Conservation (phyloP, 441 rosid species). For the Arabidopsis lyrata region DNA sequence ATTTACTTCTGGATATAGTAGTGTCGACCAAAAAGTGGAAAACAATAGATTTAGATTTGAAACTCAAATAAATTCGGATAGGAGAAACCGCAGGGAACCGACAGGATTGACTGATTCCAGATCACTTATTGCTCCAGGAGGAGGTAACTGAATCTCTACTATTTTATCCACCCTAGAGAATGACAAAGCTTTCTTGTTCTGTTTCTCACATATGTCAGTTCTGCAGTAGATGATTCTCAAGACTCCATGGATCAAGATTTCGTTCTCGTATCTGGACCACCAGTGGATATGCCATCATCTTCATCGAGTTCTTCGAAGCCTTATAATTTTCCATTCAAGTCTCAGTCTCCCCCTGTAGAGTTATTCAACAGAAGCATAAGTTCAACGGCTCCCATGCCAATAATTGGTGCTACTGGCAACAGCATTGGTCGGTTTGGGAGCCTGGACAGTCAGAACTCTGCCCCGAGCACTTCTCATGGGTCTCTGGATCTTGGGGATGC, state of each 20-base stretch:
- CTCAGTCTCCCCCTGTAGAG: constrained; percentile 56
- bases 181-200: constrained; percentile 15
- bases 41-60: too few relatives aligned
- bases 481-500: constrained; percentile 72
- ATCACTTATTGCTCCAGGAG: too few relatives aligned
- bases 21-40: too few relatives aligned
- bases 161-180: too few relatives aligned
- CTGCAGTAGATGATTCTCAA: constrained; percentile 69
- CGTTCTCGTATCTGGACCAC: constrained; percentile 86
- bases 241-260: constrained; percentile 92
- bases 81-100: too few relatives aligned
- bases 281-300: constrained; percentile 62
- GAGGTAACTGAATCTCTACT: too few relatives aligned
- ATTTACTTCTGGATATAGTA: too few relatives aligned
- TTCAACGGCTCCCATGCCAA: constrained; percentile 76
- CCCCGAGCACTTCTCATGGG: constrained; percentile 83
- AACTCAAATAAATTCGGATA: too few relatives aligned
- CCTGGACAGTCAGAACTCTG: constrained; percentile 68
- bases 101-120: too few relatives aligned
- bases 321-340: constrained; percentile 55
- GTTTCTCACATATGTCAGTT: constrained; percentile 27
- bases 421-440: constrained; percentile 58
- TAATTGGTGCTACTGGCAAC: constrained; percentile 55
- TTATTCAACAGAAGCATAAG: constrained; percentile 44
- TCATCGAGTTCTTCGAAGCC: constrained; percentile 64